Conservation (phyloP, 1,284 basidiomycete species). For the Laetiporus sulphureus region DNA sequence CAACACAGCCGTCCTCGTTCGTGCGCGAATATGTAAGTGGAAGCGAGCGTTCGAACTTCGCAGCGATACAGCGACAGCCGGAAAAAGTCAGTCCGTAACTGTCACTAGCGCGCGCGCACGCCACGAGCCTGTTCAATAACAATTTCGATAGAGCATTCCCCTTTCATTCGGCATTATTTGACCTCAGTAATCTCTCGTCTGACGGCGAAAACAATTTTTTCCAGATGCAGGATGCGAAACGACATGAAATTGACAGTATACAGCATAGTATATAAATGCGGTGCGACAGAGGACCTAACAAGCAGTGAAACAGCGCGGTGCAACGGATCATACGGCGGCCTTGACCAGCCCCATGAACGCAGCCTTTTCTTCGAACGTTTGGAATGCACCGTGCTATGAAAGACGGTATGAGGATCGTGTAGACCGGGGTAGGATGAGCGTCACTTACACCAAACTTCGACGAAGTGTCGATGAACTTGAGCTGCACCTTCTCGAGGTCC, state of each 20-base stretch:
- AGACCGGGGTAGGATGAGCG: neutral
- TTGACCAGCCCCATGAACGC: constrained; percentile 93
- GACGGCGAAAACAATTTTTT: too few species aligned
- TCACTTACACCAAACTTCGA: constrained; percentile 85
- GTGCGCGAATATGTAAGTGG: too few species aligned
- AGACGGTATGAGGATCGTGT: constrained; percentile 7
- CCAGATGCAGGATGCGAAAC: too few species aligned
- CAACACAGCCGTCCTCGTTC: too few species aligned
- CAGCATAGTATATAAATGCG: constrained; percentile 32
- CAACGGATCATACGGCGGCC: constrained; percentile 44
- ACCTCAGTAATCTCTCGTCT: too few species aligned
- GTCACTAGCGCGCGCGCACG: too few species aligned
- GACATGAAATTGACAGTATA: constrained; percentile 28
- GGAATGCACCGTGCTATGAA: constrained; percentile 85
- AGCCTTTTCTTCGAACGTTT: constrained; percentile 93
- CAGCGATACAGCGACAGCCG: too few species aligned
- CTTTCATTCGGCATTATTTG: too few species aligned
- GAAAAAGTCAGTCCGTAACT: too few species aligned
- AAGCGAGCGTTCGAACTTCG: too few species aligned
- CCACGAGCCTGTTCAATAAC: too few species aligned
- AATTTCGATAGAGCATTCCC: too few species aligned
- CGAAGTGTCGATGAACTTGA: constrained; percentile 99
- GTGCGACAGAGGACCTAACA: constrained; percentile 30
- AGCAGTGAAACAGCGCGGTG: constrained; percentile 9
- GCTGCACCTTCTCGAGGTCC: constrained; percentile 93